Evolutionary conservation across 1,139 yeast genomes (phyloP).

Genomic region (Diutina rugosa): DNA sequence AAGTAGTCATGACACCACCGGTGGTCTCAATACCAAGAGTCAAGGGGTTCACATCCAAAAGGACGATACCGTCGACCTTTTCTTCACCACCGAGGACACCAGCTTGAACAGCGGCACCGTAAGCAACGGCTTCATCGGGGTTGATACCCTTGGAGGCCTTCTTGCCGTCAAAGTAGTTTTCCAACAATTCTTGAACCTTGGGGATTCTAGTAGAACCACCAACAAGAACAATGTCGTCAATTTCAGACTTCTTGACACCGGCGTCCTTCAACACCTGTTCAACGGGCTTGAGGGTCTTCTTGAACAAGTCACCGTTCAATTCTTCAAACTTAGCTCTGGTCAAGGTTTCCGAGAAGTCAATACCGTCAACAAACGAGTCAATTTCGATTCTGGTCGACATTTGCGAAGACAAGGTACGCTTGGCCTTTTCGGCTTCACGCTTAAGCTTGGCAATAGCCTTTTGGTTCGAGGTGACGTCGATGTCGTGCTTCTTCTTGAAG

Average conservation of each 20-base stretch:
- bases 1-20: constrained; percentile 96
- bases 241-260: constrained; percentile 3
- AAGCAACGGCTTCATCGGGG: constrained; percentile 3
- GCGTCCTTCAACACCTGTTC: constrained; percentile 14
- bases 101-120: constrained; percentile 3
- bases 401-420: constrained; percentile 29
- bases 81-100: constrained; percentile 2
- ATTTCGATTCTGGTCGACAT: constrained; percentile 20
- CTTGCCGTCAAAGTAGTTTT: constrained; percentile 3
- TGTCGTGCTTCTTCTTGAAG: constrained; percentile 89
- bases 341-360: constrained; percentile 26
- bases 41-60: constrained; percentile 87
- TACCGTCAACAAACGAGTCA: constrained; percentile 25
- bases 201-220: constrained; percentile 3
- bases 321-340: constrained; percentile 30
- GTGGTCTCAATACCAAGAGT: constrained; percentile 95
- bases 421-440: constrained; percentile 29
- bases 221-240: constrained; percentile 3
- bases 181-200: constrained; percentile 3
- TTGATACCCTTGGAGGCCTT: constrained; percentile 3
- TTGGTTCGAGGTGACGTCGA: constrained; percentile 76
- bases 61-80: constrained; percentile 2
- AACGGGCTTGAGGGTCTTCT: constrained; percentile 27
- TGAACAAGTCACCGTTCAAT: constrained; percentile 25
- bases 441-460: constrained; percentile 29